phyloP scores from a whole-genome alignment of 1,284 basidiomycete genomes.

The Sphagnurus paluster region DNA sequence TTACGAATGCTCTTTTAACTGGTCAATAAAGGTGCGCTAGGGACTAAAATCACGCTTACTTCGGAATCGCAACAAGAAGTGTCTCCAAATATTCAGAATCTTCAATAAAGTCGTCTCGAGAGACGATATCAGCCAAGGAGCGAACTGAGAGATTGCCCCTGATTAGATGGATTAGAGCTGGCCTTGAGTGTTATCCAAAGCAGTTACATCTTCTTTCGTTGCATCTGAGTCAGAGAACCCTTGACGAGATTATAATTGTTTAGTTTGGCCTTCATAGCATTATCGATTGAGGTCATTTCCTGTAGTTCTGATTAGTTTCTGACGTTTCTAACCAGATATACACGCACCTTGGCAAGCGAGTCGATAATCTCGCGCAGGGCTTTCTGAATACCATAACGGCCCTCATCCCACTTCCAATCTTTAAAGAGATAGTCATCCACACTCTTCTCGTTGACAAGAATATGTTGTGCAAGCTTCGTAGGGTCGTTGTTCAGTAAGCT shows the following conservation, averaged over 20 bases:
- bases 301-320: conserved; percentile 28
- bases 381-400: conserved; percentile 82
- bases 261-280: conserved; percentile 87
- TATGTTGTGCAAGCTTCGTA: conserved; percentile 79
- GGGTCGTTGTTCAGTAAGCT: conserved; percentile 91
- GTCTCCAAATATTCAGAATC: conserved; percentile 96
- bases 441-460: conserved; percentile 79
- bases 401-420: conserved; percentile 88
- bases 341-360: conserved; percentile 73
- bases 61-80: conserved; percentile 91
- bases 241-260: conserved; percentile 95
- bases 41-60: conserved; percentile 60
- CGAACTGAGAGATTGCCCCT: conserved; percentile 94
- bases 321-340: conserved; percentile 2
- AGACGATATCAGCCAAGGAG: conserved; percentile 85
- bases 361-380: conserved; percentile 83
- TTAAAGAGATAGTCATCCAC: conserved; percentile 82
- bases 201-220: conserved; percentile 89
- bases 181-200: conserved; percentile 6
- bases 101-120: conserved; percentile 79
- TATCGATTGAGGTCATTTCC: conserved; percentile 91
- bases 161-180: conserved; percentile 17
- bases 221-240: conserved; percentile 89
- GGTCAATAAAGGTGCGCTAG: conserved; percentile 24
- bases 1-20: conserved; percentile 67